Conservation (phyloP, 1,139 yeast genomes). For the Blastobotrys buckinghamii region DNA sequence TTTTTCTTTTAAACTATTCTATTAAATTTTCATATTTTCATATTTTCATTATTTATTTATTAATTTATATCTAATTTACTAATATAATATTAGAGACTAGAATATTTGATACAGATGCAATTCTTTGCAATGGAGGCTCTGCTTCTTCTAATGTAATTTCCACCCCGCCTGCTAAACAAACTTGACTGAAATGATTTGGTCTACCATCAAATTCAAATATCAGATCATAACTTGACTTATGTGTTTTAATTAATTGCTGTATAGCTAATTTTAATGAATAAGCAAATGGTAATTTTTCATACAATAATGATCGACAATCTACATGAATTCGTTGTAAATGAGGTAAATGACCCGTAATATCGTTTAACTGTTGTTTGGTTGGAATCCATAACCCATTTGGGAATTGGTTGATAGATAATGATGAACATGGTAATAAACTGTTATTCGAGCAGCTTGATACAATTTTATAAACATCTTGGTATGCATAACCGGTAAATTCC, state of each 20-base stretch:
- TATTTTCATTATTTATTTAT: neutral
- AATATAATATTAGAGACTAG: neutral
- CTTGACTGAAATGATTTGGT: neutral
- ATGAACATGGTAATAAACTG: constrained; percentile 6
- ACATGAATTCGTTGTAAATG: constrained; percentile 1
- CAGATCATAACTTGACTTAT: neutral
- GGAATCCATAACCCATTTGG: constrained; percentile 8
- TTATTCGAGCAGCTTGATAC: neutral
- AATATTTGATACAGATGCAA: constrained; percentile 1
- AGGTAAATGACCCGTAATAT: constrained; percentile 2
- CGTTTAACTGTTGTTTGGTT: neutral
- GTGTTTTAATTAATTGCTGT: neutral
- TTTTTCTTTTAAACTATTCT: no score
- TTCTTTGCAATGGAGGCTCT: constrained; percentile 9
- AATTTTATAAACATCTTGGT: neutral
- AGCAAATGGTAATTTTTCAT: constrained; percentile 4
- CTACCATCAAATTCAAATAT: constrained; percentile 2
- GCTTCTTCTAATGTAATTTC: constrained; percentile 8
- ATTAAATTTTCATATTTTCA: neutral
- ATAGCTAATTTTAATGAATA: constrained; percentile 1
- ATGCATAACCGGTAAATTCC: constrained; percentile 5
- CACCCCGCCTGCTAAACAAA: constrained; percentile 6
- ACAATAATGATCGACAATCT: constrained; percentile 2
- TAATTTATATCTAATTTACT: neutral
- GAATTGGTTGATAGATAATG: neutral